These are phyloP conservation scores for Ogataea neopini DNA, from an alignment of 805 yeast species.

Conservation along the genomic window DNA sequence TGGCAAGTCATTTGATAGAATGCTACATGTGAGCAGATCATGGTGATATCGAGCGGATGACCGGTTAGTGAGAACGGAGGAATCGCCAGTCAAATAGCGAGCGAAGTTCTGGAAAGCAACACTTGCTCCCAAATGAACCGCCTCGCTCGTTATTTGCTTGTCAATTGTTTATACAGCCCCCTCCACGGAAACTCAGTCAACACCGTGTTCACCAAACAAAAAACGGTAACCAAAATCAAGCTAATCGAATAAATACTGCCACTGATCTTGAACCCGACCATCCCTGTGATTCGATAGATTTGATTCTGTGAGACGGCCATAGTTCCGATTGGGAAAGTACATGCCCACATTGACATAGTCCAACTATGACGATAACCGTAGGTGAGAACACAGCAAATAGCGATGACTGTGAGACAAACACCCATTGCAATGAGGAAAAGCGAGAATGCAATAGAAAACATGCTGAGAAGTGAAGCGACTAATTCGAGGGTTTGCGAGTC, in stretches of 20 bases:
- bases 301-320: conserved; percentile 62
- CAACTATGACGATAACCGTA: conserved; percentile 40
- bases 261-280: conserved; percentile 61
- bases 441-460: conserved; percentile 24
- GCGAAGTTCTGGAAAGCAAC: no score
- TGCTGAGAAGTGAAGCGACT: conserved; percentile 11
- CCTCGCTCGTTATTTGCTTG: background rate
- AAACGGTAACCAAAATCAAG: conserved; percentile 47
- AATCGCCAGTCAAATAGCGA: background rate
- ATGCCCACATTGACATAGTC: conserved; percentile 70
- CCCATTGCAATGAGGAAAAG: conserved; percentile 35
- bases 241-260: conserved; percentile 60
- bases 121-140: background rate
- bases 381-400: conserved; percentile 36
- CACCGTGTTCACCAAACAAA: conserved; percentile 42
- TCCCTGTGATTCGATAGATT: conserved; percentile 48
- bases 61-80: no score
- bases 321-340: conserved; percentile 90
- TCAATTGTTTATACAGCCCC: conserved; percentile 6
- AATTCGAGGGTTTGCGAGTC: conserved; percentile 8
- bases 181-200: conserved; percentile 34
- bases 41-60: no score
- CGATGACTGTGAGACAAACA: conserved; percentile 43
- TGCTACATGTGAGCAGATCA: no score
- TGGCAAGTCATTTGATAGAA: no score